phyloP scores from a whole-genome alignment of 2,329 filamentous ascomycete genomes.

The Diaporthe sp. region DNA sequence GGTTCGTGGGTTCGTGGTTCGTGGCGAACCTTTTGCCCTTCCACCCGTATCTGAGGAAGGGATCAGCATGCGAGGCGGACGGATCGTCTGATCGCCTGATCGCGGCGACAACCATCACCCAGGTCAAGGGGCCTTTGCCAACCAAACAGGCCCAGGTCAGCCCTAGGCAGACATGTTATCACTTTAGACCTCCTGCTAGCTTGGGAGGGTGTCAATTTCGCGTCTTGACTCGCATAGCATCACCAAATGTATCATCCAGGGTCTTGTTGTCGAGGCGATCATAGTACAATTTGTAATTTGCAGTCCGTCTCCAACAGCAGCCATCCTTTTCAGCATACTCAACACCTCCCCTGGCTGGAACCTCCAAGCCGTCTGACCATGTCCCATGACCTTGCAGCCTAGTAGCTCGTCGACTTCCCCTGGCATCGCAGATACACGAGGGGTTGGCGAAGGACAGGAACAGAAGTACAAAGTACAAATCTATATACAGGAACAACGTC shows the following conservation, averaged over 20 bases:
- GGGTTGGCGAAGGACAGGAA: constrained; percentile 2
- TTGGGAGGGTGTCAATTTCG: neutral
- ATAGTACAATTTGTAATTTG: constrained; percentile 21
- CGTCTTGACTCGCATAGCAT: neutral
- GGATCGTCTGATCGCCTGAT: constrained; percentile 30
- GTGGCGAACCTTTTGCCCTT: constrained; percentile 4
- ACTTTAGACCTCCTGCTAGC: neutral
- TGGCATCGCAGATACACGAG: constrained; percentile 32
- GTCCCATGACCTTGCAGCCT: constrained; percentile 23
- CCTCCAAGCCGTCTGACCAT: constrained; percentile 14
- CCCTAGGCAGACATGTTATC: neutral
- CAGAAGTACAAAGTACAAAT: constrained; percentile 9
- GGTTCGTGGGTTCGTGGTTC: constrained; percentile 12
- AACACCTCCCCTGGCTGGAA: neutral
- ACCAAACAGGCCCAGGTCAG: neutral
- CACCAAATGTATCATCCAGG: neutral
- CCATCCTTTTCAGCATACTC: neutral
- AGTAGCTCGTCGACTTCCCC: constrained; percentile 16
- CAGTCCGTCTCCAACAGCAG: neutral
- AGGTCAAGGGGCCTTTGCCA: constrained; percentile 13
- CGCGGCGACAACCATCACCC: constrained; percentile 16
- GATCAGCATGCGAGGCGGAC: constrained; percentile 27
- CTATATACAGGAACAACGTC: constrained; percentile 25
- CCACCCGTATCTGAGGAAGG: constrained; percentile 1
- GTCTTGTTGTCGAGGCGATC: neutral